phyloP scores from a whole-genome alignment of 345 rosid species.

The Dovyalis caffra region DNA sequence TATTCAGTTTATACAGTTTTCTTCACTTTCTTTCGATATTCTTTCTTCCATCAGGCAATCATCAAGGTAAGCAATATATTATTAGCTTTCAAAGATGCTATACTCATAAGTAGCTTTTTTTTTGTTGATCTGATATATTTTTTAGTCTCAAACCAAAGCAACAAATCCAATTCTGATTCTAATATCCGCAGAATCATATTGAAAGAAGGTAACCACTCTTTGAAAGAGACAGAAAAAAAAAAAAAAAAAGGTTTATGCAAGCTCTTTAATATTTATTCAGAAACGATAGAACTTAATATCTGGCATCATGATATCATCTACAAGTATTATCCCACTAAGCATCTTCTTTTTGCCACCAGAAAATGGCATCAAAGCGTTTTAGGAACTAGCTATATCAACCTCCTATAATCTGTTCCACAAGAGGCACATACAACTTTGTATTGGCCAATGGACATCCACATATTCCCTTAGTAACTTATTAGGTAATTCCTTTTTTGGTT shows the following conservation, averaged over 20 bases:
- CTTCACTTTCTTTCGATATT: conserved; percentile 5
- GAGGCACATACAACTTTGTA: conserved; percentile 15
- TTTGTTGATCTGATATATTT: not conserved
- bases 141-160: not conserved
- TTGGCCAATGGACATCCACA: conserved; percentile 51
- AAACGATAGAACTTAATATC: not conserved
- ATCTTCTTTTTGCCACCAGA: not conserved
- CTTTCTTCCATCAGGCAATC: conserved; percentile 6
- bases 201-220: not conserved
- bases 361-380: conserved; percentile 18
- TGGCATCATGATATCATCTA: not conserved
- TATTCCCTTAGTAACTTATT: conserved; percentile 27
- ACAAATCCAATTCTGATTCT: not conserved
- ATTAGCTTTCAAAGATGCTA: conserved; percentile 9
- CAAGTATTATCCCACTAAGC: not conserved
- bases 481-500: conserved; percentile 10
- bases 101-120: not conserved
- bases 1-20: not conserved
- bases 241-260: not conserved
- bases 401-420: conserved; percentile 13
- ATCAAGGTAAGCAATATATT: not conserved
- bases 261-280: not conserved
- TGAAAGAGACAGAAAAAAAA: not conserved
- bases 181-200: not conserved
- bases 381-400: conserved; percentile 21